These are phyloP conservation scores for Eucommia ulmoides DNA, from an alignment of 257 asterid genomes.

Conservation along the genomic window DNA sequence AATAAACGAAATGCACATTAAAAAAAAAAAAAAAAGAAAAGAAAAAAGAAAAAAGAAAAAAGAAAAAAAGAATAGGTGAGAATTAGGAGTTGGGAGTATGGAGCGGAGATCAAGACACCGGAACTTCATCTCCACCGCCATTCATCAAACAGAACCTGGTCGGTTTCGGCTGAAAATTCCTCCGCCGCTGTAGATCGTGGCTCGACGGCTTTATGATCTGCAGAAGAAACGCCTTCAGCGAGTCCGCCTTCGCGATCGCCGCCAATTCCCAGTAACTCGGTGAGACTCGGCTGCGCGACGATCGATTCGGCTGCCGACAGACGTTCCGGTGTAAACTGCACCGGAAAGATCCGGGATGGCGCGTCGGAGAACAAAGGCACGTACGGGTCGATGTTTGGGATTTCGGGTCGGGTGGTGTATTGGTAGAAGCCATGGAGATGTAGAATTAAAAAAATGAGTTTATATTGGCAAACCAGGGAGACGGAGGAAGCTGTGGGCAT, in stretches of 20 bases:
- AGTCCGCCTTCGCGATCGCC: conserved; percentile 4
- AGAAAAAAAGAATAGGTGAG: too few relatives aligned
- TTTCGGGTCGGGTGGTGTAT: not conserved
- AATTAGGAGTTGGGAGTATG: too few relatives aligned
- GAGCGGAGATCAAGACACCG: not conserved
- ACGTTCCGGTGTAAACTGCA: conserved; percentile 7
- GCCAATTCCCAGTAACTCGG: conserved; percentile 8
- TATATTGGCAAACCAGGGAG: too few relatives aligned
- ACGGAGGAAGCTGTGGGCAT: too few relatives aligned
- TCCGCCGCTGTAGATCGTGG: conserved; percentile 11
- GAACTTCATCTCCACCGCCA: not conserved
- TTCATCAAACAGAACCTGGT: conserved; percentile 7
- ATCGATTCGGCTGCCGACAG: not conserved
- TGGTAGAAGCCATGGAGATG: conserved; percentile 9
- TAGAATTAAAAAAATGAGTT: too few relatives aligned
- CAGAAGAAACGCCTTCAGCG: conserved; percentile 6
- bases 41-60: too few relatives aligned
- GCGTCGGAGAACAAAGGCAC: conserved; percentile 10
- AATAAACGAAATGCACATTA: too few relatives aligned
- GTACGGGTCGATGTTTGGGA: not conserved
- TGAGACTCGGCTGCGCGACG: not conserved
- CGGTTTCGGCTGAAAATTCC: conserved; percentile 9
- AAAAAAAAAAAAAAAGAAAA: too few relatives aligned
- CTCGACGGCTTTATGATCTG: conserved; percentile 11
- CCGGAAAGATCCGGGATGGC: conserved; percentile 8